Conservation (phyloP, 306 rosid genomes). For the Amphicarpaea edgeworthii region DNA sequence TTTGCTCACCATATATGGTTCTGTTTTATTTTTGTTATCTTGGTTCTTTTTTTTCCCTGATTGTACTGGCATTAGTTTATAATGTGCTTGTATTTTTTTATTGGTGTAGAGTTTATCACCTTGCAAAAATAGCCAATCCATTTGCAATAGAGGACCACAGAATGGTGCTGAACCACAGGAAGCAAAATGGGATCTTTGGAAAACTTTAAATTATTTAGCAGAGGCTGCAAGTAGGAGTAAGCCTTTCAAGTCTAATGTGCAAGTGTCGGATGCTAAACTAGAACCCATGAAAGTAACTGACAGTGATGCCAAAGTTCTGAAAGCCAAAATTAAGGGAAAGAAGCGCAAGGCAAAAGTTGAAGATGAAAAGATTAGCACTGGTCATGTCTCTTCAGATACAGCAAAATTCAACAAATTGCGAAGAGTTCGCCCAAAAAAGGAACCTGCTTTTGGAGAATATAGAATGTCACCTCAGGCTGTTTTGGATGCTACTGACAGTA, state of each 20-base stretch:
- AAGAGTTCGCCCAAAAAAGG: constrained; percentile 66
- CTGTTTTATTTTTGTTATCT: constrained; percentile 1
- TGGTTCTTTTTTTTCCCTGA: constrained; percentile 34
- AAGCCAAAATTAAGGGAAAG: constrained; percentile 60
- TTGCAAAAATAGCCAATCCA: constrained; percentile 56
- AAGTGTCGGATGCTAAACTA: constrained; percentile 55
- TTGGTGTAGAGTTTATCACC: constrained; percentile 61
- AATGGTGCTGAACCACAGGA: constrained; percentile 61
- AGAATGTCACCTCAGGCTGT: constrained; percentile 60
- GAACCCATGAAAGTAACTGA: constrained; percentile 48
- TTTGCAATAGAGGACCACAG: constrained; percentile 53
- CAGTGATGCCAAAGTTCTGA: constrained; percentile 51
- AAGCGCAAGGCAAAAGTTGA: constrained; percentile 61
- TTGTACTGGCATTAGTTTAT: constrained; percentile 26
- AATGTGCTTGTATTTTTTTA: constrained; percentile 21
- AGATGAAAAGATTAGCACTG: constrained; percentile 55
- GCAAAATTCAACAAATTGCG: constrained; percentile 59
- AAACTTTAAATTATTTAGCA: constrained; percentile 72
- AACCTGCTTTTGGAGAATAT: constrained; percentile 57
- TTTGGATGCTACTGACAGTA: constrained; percentile 52
- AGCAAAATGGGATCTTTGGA: constrained; percentile 71
- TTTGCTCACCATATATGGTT: constrained; percentile 1
- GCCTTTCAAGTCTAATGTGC: constrained; percentile 66
- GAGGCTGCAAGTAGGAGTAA: constrained; percentile 82
- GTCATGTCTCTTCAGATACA: constrained; percentile 47